Evolutionary conservation across 306 rosid genomes (phyloP).

Genomic region (Mimosa bimucronata): DNA sequence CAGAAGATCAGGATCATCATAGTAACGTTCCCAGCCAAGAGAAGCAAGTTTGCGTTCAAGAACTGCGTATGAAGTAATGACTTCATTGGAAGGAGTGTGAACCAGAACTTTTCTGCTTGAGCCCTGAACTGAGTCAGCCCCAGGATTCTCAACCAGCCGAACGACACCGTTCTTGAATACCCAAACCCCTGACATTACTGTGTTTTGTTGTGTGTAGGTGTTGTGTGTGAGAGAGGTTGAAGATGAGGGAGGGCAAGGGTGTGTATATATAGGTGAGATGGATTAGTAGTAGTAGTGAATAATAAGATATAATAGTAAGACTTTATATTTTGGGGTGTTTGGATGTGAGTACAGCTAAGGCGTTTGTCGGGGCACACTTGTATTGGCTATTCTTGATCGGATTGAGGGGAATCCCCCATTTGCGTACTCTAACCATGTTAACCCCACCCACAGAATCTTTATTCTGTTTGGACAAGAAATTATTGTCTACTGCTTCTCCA

Average conservation of each 20-base stretch:
- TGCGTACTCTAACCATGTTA: constrained; percentile 32
- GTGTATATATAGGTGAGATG: not conserved
- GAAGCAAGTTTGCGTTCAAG: constrained; percentile 63
- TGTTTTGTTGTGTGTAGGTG: not conserved
- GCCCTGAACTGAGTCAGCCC: constrained; percentile 45
- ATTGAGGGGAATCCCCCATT: constrained; percentile 44
- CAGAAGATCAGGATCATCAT: constrained; percentile 82
- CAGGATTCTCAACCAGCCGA: constrained; percentile 80
- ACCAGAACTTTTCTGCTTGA: constrained; percentile 68
- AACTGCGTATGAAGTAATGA: constrained; percentile 59
- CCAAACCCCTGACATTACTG: constrained; percentile 88
- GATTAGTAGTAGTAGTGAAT: too few species aligned
- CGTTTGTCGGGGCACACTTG: constrained; percentile 11
- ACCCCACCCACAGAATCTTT: constrained; percentile 63
- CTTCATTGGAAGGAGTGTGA: constrained; percentile 65
- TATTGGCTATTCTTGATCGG: constrained; percentile 27
- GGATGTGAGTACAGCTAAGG: constrained; percentile 48
- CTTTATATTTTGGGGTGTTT: constrained; percentile 21
- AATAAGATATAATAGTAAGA: not conserved
- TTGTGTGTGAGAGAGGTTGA: not conserved
- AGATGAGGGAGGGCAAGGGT: not conserved
- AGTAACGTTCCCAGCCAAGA: constrained; percentile 91
- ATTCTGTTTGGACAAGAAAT: constrained; percentile 47
- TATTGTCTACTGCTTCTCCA: not conserved
- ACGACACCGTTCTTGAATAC: constrained; percentile 89